These are phyloP conservation scores for Aquilaria yunnanensis DNA, from an alignment of 345 rosid species.

Conservation along the genomic window DNA sequence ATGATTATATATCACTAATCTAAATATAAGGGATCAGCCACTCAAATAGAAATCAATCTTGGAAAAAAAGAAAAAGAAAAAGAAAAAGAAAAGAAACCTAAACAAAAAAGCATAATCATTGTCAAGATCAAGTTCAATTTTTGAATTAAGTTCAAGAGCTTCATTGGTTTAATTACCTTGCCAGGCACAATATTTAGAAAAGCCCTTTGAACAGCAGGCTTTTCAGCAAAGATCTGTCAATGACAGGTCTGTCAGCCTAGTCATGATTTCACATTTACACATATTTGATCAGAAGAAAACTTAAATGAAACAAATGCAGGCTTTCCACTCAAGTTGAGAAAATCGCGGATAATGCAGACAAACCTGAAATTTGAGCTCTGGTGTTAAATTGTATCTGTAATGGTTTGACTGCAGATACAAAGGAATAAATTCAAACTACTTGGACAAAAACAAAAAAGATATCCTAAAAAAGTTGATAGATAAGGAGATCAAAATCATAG, in stretches of 20 bases:
- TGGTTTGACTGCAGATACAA: slow-evolving; percentile 72
- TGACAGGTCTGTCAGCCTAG: not conserved
- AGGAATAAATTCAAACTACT: slow-evolving; percentile 6
- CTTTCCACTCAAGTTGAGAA: not conserved
- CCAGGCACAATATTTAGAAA: slow-evolving; percentile 75
- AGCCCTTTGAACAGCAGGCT: slow-evolving; percentile 89
- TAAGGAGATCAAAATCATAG: not conserved
- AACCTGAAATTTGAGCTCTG: slow-evolving; percentile 89
- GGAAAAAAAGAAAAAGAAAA: not conserved
- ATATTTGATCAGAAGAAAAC: slow-evolving; percentile 8
- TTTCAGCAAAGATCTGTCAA: slow-evolving; percentile 88
- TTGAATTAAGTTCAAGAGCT: slow-evolving; percentile 1
- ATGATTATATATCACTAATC: not conserved
- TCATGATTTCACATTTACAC: slow-evolving; percentile 1
- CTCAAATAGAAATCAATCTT: not conserved
- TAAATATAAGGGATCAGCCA: not conserved
- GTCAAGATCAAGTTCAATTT: slow-evolving; percentile 5
- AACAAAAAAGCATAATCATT: not conserved
- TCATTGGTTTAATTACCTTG: slow-evolving; percentile 53
- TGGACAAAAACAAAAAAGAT: not conserved
- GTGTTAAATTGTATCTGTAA: slow-evolving; percentile 78
- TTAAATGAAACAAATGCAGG: not conserved
- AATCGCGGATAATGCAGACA: not conserved
- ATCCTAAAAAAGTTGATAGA: slow-evolving; percentile 3
- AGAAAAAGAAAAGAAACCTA: not conserved